phyloP scores from a whole-genome alignment of 2,329 filamentous ascomycete genomes.

The Reticulascus tulasneorum region DNA sequence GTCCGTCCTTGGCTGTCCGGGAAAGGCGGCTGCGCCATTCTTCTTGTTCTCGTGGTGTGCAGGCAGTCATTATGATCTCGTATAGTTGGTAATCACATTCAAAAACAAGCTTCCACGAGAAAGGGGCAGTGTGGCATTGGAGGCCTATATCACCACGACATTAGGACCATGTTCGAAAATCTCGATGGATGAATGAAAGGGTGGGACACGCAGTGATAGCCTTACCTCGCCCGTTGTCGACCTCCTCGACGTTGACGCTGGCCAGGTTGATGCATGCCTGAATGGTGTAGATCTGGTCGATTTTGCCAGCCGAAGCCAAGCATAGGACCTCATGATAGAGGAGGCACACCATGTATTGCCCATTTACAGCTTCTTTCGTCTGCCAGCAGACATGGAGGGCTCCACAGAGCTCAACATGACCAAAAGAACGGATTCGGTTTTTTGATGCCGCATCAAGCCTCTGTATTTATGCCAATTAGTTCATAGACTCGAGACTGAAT shows the following conservation, averaged over 20 bases:
- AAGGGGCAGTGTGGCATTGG: constrained; percentile 80
- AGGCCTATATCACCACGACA: constrained; percentile 54
- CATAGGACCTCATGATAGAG: constrained; percentile 80
- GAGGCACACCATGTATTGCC: constrained; percentile 79
- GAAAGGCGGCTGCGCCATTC: constrained; percentile 73
- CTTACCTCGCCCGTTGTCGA: constrained; percentile 71
- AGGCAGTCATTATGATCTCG: constrained; percentile 84
- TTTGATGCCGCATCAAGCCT: constrained; percentile 50
- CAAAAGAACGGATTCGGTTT: constrained; percentile 72
- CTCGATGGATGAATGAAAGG: neutral
- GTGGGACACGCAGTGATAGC: no score
- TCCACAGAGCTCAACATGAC: constrained; percentile 77
- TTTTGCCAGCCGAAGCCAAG: constrained; percentile 63
- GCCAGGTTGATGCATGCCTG: constrained; percentile 69
- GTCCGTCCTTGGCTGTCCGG: constrained; percentile 44
- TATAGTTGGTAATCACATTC: constrained; percentile 72
- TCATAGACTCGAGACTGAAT: neutral
- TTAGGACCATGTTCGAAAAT: constrained; percentile 12
- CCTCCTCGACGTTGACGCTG: constrained; percentile 63
- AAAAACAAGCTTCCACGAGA: constrained; percentile 91
- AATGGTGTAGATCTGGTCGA: constrained; percentile 66
- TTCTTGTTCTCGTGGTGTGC: constrained; percentile 72
- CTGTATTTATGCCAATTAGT: constrained; percentile 23
- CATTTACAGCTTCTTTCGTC: constrained; percentile 60
- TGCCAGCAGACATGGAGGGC: constrained; percentile 82